Base-by-base conservation (phyloP, 305 asterid genomes). In the Ajuga reptans region DNA sequence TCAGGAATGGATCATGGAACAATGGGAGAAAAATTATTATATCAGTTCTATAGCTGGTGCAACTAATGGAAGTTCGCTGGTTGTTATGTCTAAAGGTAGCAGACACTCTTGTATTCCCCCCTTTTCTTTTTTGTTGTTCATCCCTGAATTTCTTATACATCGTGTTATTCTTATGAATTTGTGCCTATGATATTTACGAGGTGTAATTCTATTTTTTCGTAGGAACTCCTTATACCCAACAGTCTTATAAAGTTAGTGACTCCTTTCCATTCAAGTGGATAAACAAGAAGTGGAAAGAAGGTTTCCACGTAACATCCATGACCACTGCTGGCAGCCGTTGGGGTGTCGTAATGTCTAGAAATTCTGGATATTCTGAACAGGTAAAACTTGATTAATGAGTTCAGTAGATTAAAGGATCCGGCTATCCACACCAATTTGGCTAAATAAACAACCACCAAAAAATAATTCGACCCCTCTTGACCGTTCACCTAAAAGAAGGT, bases 1-100 rank as follows among this genome's bases (percentile, higher is more conserved):
- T 72, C 83, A 93, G 99, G 99, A 93, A 73, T 93, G 99, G 99
- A 93, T 93, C 69, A 90, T 93, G 99, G 99, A 93, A 82, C 96
- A 93, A 69, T 93, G 99, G 99, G 97, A 93, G 77, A 91, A 87
- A 78, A 93, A 90, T 72, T 93, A 73, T 81, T 93, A 93, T 84
- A 93, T 93, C 70, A 93, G 99, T 80, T 85, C 99, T 27, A 91
- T 93, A 68, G 96, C 99, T 80, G 99, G 99, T 69, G 99, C 99
- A 72, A 63, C 86, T 50, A 93, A 90, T 81, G 97, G 97, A 65
- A 87, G 96, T 76, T 93, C 99, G 34, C 80, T 93, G 80, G 99
- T 93, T 27, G 87, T 93, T 68, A 93, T 93, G 99, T 93, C 99
- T 24, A 93, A 89, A 90, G 99, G 99, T 93, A 39, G 87, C 69